These are phyloP conservation scores for Ganoderma lingzhi DNA, from an alignment of 1,284 basidiomycete species.

Conservation along the genomic window DNA sequence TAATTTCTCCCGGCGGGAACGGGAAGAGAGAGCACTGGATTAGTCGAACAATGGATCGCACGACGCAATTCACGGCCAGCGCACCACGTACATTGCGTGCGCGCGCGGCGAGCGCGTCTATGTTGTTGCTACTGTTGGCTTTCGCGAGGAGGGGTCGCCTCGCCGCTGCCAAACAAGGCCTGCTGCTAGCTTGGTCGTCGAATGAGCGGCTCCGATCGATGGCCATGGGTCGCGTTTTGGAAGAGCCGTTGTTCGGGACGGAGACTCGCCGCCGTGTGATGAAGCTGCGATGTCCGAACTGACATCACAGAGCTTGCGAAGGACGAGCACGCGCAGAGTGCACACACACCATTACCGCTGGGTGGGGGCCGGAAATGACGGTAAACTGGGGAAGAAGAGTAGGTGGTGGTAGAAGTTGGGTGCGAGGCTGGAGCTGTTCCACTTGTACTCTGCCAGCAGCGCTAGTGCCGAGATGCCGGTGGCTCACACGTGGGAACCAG, in stretches of 20 bases:
- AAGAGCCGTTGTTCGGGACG: not conserved
- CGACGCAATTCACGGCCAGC: not conserved
- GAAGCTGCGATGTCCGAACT: not conserved
- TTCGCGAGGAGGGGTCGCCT: not conserved
- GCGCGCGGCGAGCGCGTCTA: not conserved
- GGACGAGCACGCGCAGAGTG: not conserved
- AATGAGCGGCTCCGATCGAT: not conserved
- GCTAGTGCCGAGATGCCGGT: not conserved
- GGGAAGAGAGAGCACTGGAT: conserved; percentile 2
- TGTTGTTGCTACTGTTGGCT: not conserved
- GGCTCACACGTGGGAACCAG: not conserved
- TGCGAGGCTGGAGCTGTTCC: not conserved
- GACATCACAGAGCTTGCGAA: not conserved
- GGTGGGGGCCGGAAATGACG: not conserved
- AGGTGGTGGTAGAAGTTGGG: not conserved
- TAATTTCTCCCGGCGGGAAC: not conserved
- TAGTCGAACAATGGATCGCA: not conserved
- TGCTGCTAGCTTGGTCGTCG: not conserved
- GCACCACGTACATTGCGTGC: not conserved
- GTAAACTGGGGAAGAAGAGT: not conserved
- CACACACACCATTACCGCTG: not conserved
- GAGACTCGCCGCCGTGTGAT: not conserved
- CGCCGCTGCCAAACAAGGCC: not conserved
- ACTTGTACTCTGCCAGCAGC: not conserved
- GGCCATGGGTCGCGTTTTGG: not conserved